Percentiles rank a stretch among this genome's conserved stretches.
phyloP scores from a whole-genome alignment of 768 basidiomycete genomes.

The Boletellus ananiceps region DNA sequence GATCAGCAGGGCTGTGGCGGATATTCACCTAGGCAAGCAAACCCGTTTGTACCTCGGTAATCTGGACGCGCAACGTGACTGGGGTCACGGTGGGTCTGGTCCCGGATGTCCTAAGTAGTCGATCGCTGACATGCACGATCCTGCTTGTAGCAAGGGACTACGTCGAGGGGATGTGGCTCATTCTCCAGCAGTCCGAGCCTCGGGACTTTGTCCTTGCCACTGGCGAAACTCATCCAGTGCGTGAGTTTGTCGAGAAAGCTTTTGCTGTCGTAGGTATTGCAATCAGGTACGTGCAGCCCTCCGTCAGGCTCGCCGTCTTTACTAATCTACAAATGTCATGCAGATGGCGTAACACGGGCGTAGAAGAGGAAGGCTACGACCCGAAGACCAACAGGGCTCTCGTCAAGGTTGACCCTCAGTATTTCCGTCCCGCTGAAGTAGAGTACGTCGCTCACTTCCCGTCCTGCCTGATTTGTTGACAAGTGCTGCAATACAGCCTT shows the following conservation, averaged over 20 bases:
- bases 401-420: constrained; percentile 81
- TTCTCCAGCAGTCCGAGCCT: constrained; percentile 81
- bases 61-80: constrained; percentile 91
- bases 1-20: constrained; percentile 88
- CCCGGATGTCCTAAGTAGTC: background rate
- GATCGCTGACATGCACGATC: constrained; percentile 4
- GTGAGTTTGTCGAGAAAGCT: constrained; percentile 88
- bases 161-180: constrained; percentile 97
- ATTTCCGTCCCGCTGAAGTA: constrained; percentile 96
- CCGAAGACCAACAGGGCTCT: constrained; percentile 62
- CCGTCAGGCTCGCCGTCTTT: background rate
- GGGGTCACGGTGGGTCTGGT: constrained; percentile 80
- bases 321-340: constrained; percentile 1
- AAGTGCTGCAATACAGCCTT: constrained; percentile 42
- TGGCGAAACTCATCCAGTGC: constrained; percentile 92
- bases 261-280: constrained; percentile 65
- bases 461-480: background rate
- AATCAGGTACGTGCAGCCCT: constrained; percentile 47
- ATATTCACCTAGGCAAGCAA: constrained; percentile 88
- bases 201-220: constrained; percentile 95
- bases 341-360: constrained; percentile 78
- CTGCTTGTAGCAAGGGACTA: constrained; percentile 68
- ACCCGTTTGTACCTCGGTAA: constrained; percentile 91
- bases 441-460: constrained; percentile 52
- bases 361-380: constrained; percentile 74